Base-by-base conservation (phyloP, 768 basidiomycete genomes). In the Tylopilus felleus region DNA sequence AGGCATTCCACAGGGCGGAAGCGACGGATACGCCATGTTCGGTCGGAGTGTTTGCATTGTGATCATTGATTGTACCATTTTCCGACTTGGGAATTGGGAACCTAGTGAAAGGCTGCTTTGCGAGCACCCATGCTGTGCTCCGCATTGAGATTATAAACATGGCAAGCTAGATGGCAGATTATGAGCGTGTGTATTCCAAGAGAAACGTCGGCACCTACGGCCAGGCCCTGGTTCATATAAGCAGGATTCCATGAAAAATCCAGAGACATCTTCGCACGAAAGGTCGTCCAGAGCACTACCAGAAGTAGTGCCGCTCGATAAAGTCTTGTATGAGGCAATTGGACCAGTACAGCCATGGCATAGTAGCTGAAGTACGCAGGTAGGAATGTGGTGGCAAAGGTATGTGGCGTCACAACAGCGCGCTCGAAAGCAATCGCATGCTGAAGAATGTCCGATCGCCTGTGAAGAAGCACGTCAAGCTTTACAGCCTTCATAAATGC, bases 291-390 rank as follows among this genome's bases (percentile, higher is more conserved):
- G 28, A 80, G 62, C 5, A 80, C 75, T 13, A 80, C 54, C 3
- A 81, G 81, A 25, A 84, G 72, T 31, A 84, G 56, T 13, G 78
- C 76, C 29, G 75, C 53, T 43, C 81, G 77, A 52, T 77, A 64
- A 3, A 68, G 44, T 41, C 69, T 66, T 1, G 82, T 81, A 29
- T 66, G 67, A 0, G 78, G 78, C 14, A 77, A 62, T 36, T 80
- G 70, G 8, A 83, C 79, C 46, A 86, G 73, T 31, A 81, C 64
- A 13, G 83, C 83, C 50, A 79, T 78, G 12, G 61, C 66, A 70
- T 80, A 82, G 65, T 79, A 82, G 53, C 71, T 71, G 22, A 78
- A 51, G 1, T 80, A 21, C 16, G 75, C 65, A 1, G 79, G 80
- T 16, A 77, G 23, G 29, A 82, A 55, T 46, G 73, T 66, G 10